These are phyloP conservation scores for Neocucurbitaria cava DNA, from an alignment of 2,329 filamentous ascomycete genomes.

Conservation along the genomic window DNA sequence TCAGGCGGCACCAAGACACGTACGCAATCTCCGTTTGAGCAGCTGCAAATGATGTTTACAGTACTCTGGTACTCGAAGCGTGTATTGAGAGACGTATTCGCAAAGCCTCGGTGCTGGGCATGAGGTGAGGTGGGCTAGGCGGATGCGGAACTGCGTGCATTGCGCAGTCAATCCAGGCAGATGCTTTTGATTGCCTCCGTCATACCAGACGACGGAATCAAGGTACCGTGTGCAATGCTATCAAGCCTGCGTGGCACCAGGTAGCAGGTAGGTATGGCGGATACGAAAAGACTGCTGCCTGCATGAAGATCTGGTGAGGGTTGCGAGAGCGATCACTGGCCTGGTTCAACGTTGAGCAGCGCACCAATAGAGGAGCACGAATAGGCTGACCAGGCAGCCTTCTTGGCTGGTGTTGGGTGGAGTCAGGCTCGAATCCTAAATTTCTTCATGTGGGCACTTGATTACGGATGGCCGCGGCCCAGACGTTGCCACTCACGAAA, in stretches of 20 bases:
- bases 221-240: neutral
- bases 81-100: neutral
- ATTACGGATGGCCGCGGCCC: constrained; percentile 27
- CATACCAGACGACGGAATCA: constrained; percentile 2
- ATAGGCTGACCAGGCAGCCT: constrained; percentile 10
- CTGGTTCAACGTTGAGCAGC: neutral
- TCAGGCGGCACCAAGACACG: neutral
- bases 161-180: constrained; percentile 1
- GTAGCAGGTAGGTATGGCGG: neutral
- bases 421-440: constrained; percentile 16
- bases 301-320: constrained; percentile 4
- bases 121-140: neutral
- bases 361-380: constrained; percentile 6
- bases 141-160: neutral
- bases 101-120: neutral
- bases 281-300: constrained; percentile 11
- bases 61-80: neutral
- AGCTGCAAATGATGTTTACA: neutral
- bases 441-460: constrained; percentile 21
- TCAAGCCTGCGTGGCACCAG: neutral
- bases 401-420: constrained; percentile 17
- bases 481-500: constrained; percentile 22
- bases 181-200: neutral
- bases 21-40: constrained; percentile 5
- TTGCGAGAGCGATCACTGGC: neutral